Conservation (phyloP, 163 green algal genomes). For the Chlamydomonas reinhardtii region DNA sequence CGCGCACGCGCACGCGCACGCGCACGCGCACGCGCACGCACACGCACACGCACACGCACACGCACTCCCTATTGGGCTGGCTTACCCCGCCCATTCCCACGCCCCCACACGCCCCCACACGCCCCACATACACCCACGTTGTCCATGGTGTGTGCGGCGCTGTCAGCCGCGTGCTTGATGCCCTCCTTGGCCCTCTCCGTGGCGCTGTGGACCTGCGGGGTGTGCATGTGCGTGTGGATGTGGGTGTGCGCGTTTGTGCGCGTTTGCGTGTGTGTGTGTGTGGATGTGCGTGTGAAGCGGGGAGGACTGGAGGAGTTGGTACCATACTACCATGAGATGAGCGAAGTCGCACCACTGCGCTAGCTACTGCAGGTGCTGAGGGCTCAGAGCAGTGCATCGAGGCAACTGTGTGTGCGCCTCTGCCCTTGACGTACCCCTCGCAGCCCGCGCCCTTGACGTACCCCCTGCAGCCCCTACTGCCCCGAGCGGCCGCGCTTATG, state of each 20-base stretch:
- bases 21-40: background rate
- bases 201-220: conserved; percentile 23
- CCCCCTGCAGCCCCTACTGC: background rate
- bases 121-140: background rate
- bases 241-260: background rate
- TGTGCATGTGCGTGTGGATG: background rate
- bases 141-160: conserved; percentile 11
- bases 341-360: too few relatives aligned
- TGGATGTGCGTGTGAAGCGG: background rate
- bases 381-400: too few relatives aligned
- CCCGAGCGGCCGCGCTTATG: background rate
- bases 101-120: background rate
- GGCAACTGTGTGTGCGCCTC: too few relatives aligned
- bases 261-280: background rate
- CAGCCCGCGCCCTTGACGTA: too few relatives aligned
- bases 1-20: background rate
- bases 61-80: too few relatives aligned
- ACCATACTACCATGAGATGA: too few relatives aligned
- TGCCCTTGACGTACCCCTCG: too few relatives aligned
- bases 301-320: too few relatives aligned
- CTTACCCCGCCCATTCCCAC: too few relatives aligned
- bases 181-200: conserved; percentile 7
- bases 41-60: background rate
- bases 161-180: conserved; percentile 23
- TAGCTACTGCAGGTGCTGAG: too few relatives aligned